A percentile compares a stretch with the other conserved stretches of the same genome.
Evolutionary conservation across 2,329 filamentous ascomycete species (phyloP).

Genomic region (Juglanconis oblonga): DNA sequence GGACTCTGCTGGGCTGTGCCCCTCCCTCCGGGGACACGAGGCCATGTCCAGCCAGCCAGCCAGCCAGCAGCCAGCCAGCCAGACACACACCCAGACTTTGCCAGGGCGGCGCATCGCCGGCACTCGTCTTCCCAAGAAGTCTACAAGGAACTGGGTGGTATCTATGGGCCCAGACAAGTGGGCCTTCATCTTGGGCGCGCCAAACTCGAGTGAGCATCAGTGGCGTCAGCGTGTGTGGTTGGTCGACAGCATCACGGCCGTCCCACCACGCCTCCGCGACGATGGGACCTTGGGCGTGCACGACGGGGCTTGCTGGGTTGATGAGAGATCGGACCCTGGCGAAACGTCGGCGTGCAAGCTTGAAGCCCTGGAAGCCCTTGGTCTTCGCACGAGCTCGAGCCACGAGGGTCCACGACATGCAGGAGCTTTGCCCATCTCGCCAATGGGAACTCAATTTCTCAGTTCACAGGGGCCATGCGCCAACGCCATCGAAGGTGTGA

Average conservation of each 20-base stretch:
- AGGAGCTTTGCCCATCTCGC: constrained; percentile 18
- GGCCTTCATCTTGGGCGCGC: neutral
- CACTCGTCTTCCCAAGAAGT: too few species aligned
- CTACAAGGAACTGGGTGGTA: too few species aligned
- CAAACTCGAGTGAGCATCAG: neutral
- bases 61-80: neutral
- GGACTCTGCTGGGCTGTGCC: neutral
- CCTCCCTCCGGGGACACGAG: neutral
- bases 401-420: constrained; percentile 7
- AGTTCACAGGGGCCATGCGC: constrained; percentile 16
- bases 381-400: constrained; percentile 8
- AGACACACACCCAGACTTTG: too few species aligned
- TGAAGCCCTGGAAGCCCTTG: too few species aligned
- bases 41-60: neutral
- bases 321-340: too few species aligned
- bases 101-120: too few species aligned
- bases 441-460: constrained; percentile 20
- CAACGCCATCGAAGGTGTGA: constrained; percentile 2
- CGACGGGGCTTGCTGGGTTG: too few species aligned
- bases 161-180: neutral
- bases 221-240: neutral
- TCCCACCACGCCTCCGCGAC: constrained; percentile 1
- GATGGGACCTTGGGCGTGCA: too few species aligned
- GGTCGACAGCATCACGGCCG: constrained; percentile 3
- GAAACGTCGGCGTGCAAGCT: too few species aligned